Conservation (phyloP, 2,329 filamentous ascomycete genomes). For the Fusarium transvaalense region DNA sequence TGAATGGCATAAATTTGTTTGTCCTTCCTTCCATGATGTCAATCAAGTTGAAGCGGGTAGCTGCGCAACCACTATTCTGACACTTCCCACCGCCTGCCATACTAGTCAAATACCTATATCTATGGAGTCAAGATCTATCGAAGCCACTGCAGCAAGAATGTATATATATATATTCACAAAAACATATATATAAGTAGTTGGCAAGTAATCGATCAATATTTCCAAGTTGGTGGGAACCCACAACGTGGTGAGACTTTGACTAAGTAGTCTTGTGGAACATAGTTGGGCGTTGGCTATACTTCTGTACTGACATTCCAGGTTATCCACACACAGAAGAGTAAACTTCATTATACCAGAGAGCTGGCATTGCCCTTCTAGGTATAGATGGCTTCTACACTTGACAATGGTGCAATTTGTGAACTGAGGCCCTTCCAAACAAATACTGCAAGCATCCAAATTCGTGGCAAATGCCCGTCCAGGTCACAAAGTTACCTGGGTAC, state of each 20-base stretch:
- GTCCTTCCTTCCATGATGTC: slow-evolving; percentile 40
- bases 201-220: no score
- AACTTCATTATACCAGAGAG: background rate
- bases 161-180: no score
- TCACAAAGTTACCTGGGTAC: no score
- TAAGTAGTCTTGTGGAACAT: background rate
- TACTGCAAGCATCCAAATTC: no score
- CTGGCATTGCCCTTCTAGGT: background rate
- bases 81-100: slow-evolving; percentile 43
- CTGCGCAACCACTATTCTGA: slow-evolving; percentile 42
- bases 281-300: background rate
- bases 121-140: background rate
- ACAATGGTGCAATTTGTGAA: background rate
- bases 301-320: no score
- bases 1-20: slow-evolving; percentile 6
- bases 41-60: slow-evolving; percentile 21
- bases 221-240: no score
- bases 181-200: no score
- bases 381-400: background rate
- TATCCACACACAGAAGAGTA: no score
- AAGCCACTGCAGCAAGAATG: no score
- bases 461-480: no score
- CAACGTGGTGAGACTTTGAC: no score
- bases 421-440: background rate
- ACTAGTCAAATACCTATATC: background rate